Evolutionary conservation across 2,329 filamentous ascomycete species (phyloP).

Genomic region (Hypoxylon sp.): DNA sequence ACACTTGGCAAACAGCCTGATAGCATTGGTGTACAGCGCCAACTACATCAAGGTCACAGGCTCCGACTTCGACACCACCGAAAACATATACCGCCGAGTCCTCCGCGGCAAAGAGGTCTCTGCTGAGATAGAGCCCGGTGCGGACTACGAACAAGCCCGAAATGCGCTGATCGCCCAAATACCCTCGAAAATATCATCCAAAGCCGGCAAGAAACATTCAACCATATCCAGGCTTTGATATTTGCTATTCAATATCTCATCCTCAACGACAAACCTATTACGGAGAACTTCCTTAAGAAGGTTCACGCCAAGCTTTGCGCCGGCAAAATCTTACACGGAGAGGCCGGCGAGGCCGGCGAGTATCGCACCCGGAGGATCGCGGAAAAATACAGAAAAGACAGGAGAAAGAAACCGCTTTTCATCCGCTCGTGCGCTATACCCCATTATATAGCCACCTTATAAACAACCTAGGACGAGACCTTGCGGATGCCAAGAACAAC

Average conservation of each 20-base stretch:
- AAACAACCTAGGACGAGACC: conserved; percentile 38
- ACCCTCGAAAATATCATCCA: conserved; percentile 19
- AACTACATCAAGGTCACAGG: conserved; percentile 40
- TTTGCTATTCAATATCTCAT: conserved; percentile 36
- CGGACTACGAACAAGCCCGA: conserved; percentile 26
- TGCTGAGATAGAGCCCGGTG: conserved; percentile 15
- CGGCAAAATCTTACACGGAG: conserved; percentile 48
- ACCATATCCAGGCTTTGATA: conserved; percentile 34
- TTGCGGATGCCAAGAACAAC: conserved; percentile 24
- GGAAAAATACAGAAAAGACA: conserved; percentile 24
- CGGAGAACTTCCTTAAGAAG: conserved; percentile 30
- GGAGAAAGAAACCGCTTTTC: conserved; percentile 37
- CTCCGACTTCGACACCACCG: conserved; percentile 28
- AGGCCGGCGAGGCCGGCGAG: conserved; percentile 52
- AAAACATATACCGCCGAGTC: conserved; percentile 24
- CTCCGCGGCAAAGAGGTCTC: conserved; percentile 25
- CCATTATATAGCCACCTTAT: conserved; percentile 45
- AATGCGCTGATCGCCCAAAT: conserved; percentile 17
- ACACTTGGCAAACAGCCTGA: conserved; percentile 16
- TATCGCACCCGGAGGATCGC: conserved; percentile 45
- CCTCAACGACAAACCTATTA: conserved; percentile 16
- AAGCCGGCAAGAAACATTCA: conserved; percentile 38
- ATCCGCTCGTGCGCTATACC: conserved; percentile 41
- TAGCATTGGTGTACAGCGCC: conserved; percentile 34
- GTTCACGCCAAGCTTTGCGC: conserved; percentile 29